phyloP scores from a whole-genome alignment of 1,284 basidiomycete genomes.

The Trichosporon coremiiforme region DNA sequence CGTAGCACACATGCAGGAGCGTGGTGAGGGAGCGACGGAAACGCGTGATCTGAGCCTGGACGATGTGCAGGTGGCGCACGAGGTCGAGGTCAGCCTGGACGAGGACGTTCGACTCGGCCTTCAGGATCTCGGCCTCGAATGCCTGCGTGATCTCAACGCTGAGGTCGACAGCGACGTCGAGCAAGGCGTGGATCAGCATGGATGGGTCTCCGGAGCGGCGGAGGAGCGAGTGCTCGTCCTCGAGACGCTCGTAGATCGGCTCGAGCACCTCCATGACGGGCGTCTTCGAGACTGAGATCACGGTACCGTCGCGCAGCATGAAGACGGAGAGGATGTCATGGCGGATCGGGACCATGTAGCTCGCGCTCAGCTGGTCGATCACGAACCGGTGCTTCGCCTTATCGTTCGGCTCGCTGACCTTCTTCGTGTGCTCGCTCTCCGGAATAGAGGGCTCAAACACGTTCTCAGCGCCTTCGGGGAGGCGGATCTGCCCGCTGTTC shows the following conservation, averaged over 20 bases:
- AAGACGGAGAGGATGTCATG: constrained; percentile 52
- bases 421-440: constrained; percentile 14
- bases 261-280: constrained; percentile 48
- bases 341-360: constrained; percentile 55
- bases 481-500: constrained; percentile 29
- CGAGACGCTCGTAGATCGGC: constrained; percentile 53
- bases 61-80: constrained; percentile 55
- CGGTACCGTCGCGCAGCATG: constrained; percentile 54
- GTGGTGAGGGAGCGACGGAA: constrained; percentile 51
- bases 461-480: constrained; percentile 53
- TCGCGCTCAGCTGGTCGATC: constrained; percentile 53
- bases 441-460: constrained; percentile 51
- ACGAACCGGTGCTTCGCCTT: constrained; percentile 49
- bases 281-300: constrained; percentile 50
- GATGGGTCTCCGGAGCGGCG: constrained; percentile 53
- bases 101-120: constrained; percentile 53
- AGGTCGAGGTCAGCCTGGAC: constrained; percentile 55
- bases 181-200: constrained; percentile 54
- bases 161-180: constrained; percentile 54
- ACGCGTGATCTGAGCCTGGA: constrained; percentile 55
- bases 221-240: constrained; percentile 51
- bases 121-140: constrained; percentile 55
- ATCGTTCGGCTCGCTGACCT: constrained; percentile 26
- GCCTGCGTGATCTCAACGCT: constrained; percentile 53
- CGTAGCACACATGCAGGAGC: constrained; percentile 51